A percentile compares a stretch with the other conserved stretches of the same genome.
Conservation (phyloP, 768 basidiomycete genomes). For the Coprinopsis strossmayeri region DNA sequence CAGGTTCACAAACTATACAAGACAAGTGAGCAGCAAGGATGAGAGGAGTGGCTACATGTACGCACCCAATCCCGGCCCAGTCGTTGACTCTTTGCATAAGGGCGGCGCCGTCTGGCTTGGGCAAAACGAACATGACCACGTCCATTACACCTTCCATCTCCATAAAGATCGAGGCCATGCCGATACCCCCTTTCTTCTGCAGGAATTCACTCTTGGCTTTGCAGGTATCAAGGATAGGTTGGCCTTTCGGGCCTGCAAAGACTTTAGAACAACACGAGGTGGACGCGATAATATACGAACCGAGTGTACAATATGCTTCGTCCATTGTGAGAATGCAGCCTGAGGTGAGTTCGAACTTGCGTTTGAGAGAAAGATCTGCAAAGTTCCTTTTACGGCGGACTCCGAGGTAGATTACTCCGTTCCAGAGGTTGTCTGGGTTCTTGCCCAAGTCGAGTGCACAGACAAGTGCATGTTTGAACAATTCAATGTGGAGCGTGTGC, state of each 20-base stretch:
- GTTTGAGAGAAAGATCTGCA: conserved; percentile 14
- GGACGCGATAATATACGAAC: too few species aligned
- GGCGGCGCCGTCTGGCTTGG: conserved; percentile 14
- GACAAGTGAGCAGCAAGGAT: not conserved
- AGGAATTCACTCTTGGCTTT: conserved; percentile 17
- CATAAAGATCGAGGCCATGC: conserved; percentile 17
- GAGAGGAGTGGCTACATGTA: not conserved
- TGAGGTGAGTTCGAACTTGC: conserved; percentile 15
- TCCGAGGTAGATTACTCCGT: conserved; percentile 16
- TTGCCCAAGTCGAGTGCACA: conserved; percentile 20
- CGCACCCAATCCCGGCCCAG: not conserved
- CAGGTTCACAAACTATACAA: not conserved
- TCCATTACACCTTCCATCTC: conserved; percentile 17
- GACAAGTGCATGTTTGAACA: conserved; percentile 19
- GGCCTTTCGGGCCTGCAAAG: conserved; percentile 6
- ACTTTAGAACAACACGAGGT: too few species aligned
- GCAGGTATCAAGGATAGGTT: conserved; percentile 16
- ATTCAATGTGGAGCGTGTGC: conserved; percentile 20
- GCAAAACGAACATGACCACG: conserved; percentile 19
- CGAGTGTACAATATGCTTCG: conserved; percentile 20
- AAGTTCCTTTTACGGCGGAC: conserved; percentile 16
- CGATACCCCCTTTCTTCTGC: conserved; percentile 19
- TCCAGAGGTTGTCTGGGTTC: not conserved
- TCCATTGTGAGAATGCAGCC: conserved; percentile 18
- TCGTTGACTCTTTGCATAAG: conserved; percentile 10